Base-by-base conservation (phyloP, 805 yeast species). In the Hanseniaspora vineae region DNA sequence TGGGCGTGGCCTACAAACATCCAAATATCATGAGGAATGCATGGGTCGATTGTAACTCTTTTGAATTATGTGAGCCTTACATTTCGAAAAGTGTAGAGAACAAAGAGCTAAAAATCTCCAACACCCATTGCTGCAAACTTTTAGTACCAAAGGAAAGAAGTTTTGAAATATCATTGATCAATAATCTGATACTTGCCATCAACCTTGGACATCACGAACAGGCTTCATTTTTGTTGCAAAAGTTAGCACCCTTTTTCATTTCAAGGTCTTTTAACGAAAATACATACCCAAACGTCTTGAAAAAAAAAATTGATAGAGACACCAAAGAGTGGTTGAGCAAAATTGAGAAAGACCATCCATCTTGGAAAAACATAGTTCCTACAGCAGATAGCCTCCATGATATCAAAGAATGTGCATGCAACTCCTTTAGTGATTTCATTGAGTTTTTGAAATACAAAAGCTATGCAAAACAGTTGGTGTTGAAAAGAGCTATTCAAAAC, bases 11-110 rank as follows among this genome's bases (percentile, higher is more conserved):
- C 53, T 60, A 73, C 6, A 65, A 55, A 43, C 84, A 78, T 59
- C 81, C 83, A 1, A 76, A 77, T 54, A 76, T 78, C 31, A 69
- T 72, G 50, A 58, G 82, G 48, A 75, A 76, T 11, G 59, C 77
- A 44, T 76, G 76, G 65, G 67, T 78, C 35, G 76, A 72, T 54
- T 70, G 75, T 2, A 54, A 51, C 23, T 51, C 51, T 32, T 37
- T 63, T 33, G 62, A 55, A 12, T 5, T 33, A 6, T 45, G 58
- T 15, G 61, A 62, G 39, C 42, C 53, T 4, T 57, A 52, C 39
- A 45, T 52, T 39, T 55, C 60, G 1, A 49, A 52, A 5, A 42
- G 49, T 10, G 18, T 54, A 17, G 52, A 50, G 12, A 52, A 8
- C 53, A 51, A 15, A 40, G 20, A 20, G 33, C 39, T 11, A n/a